A percentile compares a stretch with the other conserved stretches of the same genome.
These are phyloP conservation scores for Cyanidiococcus yangmingshanensis DNA, from an alignment of 23 red algal genomes.

Conservation along the genomic window DNA sequence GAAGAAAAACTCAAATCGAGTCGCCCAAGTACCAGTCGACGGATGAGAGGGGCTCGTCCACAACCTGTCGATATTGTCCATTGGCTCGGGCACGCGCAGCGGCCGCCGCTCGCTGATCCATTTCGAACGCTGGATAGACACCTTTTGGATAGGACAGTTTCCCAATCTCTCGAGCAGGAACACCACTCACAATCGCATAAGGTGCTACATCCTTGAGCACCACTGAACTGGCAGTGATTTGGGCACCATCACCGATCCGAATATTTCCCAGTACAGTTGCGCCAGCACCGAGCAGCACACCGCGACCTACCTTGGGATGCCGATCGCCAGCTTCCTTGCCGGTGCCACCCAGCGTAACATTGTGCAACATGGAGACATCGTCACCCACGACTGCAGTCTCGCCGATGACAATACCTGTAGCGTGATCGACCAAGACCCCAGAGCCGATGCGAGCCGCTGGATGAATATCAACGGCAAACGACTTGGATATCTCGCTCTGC, in stretches of 20 bases:
- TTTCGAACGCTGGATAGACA: slow-evolving; percentile 30
- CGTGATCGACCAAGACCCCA: slow-evolving; percentile 87
- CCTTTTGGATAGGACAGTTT: slow-evolving; percentile 30
- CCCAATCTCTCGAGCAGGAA: slow-evolving; percentile 82
- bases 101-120: slow-evolving; percentile 27
- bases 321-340: slow-evolving; percentile 90
- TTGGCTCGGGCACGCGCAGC: neutral
- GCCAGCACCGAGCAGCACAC: slow-evolving; percentile 94
- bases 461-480: slow-evolving; percentile 95
- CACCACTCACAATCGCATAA: slow-evolving; percentile 80
- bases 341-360: slow-evolving; percentile 93
- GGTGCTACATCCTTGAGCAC: slow-evolving; percentile 82
- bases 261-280: slow-evolving; percentile 94
- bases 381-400: slow-evolving; percentile 89
- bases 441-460: slow-evolving; percentile 79
- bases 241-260: slow-evolving; percentile 62
- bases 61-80: neutral
- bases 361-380: slow-evolving; percentile 87
- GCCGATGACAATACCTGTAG: slow-evolving; percentile 89
- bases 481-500: slow-evolving; percentile 72
- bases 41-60: neutral
- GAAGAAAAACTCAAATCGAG: neutral
- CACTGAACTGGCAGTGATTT: slow-evolving; percentile 78
- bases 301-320: slow-evolving; percentile 85
- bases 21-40: neutral